Evolutionary conservation across 306 rosid genomes (phyloP).

Genomic region (Fragaria iinumae): DNA sequence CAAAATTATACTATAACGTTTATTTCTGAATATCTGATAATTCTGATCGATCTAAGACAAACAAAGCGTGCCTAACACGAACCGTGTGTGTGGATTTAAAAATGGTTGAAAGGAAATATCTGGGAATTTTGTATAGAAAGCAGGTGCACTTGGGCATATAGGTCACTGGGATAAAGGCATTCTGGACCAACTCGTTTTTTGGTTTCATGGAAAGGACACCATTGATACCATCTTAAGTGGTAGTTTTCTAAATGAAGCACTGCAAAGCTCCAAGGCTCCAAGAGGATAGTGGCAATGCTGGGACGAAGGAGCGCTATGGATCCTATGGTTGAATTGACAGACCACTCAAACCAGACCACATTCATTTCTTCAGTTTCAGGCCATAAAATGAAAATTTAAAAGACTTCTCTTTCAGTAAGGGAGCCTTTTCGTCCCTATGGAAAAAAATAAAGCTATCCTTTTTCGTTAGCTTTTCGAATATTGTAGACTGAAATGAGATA

Average conservation of each 20-base stretch:
- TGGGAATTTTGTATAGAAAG: neutral
- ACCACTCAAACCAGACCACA: neutral
- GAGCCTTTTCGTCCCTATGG: neutral
- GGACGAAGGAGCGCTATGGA: neutral
- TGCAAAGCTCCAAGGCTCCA: neutral
- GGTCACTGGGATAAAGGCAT: neutral
- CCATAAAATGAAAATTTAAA: neutral
- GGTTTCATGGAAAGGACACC: neutral
- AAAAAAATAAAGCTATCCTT: neutral
- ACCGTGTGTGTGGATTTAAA: neutral
- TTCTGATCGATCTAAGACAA: neutral
- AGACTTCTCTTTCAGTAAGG: neutral
- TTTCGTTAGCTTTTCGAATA: neutral
- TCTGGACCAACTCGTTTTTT: neutral
- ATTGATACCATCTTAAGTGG: neutral
- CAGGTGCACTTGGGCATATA: neutral
- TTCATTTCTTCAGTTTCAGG: neutral
- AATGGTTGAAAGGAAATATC: neutral
- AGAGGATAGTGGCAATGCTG: neutral
- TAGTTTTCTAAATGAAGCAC: neutral
- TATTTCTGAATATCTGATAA: neutral
- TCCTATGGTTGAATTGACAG: neutral
- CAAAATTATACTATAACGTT: neutral
- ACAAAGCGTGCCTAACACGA: neutral
- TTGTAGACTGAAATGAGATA: neutral